Conservation (phyloP, 805 yeast genomes). For the Candida verbasci region DNA sequence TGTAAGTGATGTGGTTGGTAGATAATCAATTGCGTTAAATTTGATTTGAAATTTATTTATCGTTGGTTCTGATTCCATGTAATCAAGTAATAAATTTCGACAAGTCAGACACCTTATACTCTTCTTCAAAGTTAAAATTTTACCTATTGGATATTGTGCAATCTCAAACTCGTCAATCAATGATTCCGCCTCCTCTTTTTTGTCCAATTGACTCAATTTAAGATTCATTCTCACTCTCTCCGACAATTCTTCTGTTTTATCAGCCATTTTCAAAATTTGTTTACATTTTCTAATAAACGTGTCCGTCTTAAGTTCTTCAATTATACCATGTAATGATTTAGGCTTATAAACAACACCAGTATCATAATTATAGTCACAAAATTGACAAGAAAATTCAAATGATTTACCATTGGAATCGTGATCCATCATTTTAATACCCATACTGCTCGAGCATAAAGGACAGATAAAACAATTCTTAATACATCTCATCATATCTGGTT, state of each 20-base stretch:
- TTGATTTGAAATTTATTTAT: slow-evolving; percentile 24
- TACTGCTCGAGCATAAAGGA: slow-evolving; percentile 28
- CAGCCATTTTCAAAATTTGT: slow-evolving; percentile 3
- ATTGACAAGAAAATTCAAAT: slow-evolving; percentile 35
- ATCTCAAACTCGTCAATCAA: background rate
- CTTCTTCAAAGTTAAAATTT: slow-evolving; percentile 20
- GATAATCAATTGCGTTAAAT: slow-evolving; percentile 29
- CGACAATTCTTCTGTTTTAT: background rate
- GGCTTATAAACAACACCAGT: slow-evolving; percentile 40
- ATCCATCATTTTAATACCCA: slow-evolving; percentile 18
- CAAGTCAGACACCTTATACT: slow-evolving; percentile 27
- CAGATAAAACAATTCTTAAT: slow-evolving; percentile 38
- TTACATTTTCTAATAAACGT: slow-evolving; percentile 5
- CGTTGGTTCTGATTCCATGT: slow-evolving; percentile 19
- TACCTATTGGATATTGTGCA: slow-evolving; percentile 19
- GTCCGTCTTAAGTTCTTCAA: slow-evolving; percentile 10
- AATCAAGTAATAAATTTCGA: slow-evolving; percentile 20
- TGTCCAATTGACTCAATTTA: background rate
- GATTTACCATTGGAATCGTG: slow-evolving; percentile 19
- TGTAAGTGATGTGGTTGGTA: slow-evolving; percentile 26
- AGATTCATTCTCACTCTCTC: slow-evolving; percentile 3
- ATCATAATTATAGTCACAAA: slow-evolving; percentile 29
- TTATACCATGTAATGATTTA: slow-evolving; percentile 26
- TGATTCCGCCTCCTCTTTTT: background rate
- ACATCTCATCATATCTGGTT: slow-evolving; percentile 18